Evolutionary conservation across 768 basidiomycete species (phyloP), one percentile per base, ranked within the genome.

Genomic region (Trametes elegans): DNA sequence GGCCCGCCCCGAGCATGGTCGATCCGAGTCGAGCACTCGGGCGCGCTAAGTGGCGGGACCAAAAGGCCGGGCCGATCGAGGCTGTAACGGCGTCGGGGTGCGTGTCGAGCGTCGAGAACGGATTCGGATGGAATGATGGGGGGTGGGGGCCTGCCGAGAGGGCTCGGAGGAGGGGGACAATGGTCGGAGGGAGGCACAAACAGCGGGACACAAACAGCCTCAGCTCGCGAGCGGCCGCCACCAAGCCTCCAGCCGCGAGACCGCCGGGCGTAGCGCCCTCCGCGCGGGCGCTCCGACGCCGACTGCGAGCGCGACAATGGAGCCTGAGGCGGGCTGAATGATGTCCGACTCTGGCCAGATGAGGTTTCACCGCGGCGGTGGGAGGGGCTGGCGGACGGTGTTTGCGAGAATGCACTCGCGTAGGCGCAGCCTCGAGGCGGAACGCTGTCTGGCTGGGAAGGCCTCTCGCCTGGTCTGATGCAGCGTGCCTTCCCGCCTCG

Each of bases 401-500:
- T 19, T 47, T 36, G 46, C 27, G 48, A 42, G 16, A 28, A 39
- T 49, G 51, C 26, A 21, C 10, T 39, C 56, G 49, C 16, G 27
- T 50, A 57, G 42, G 29, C 14, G 53, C 53, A 14, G 58, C 54
- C 59, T 55, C 59, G 54, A 59, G 58, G 58, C 44, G 19, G 32
- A 27, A 9, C 27, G 42, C 43, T 26, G 44, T 19, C 44, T 49
- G 35, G 49, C 47, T 43, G 46, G 48, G 52, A 49, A 45, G 54
- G 18, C 13, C 19, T 13, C 13, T 14, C 19, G 29, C 24, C 47
- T 35, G 23, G 34, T 55, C 58, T 60, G 59, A 60, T 60, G 59
- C 57, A 45, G 41, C 52, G 54, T 55, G 54, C 44, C 50, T 48
- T 49, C 40, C 9, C 49, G 59, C 59, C 59, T 60, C 59, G 59